Percentiles rank a stretch among this genome's conserved stretches.
phyloP scores from a whole-genome alignment of 2,329 filamentous ascomycete genomes.

The Trematosphaeria pertusa region DNA sequence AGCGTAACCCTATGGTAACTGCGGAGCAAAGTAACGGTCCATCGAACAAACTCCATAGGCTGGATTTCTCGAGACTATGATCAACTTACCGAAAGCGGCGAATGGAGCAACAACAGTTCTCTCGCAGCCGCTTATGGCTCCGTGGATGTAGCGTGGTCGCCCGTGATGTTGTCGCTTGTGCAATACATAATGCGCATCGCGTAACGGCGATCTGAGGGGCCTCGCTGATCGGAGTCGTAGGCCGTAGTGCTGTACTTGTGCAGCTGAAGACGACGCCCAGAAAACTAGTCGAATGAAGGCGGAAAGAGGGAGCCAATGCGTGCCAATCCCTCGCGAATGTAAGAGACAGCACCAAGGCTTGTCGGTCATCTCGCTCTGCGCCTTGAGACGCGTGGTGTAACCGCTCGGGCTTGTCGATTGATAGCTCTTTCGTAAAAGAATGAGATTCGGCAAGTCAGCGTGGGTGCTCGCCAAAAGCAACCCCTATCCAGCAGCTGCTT shows the following conservation, averaged over 20 bases:
- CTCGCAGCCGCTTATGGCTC: too few species aligned
- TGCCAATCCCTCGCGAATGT: neutral
- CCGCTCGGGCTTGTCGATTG: constrained; percentile 9
- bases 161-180: too few species aligned
- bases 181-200: neutral
- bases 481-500: neutral
- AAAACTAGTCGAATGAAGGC: neutral
- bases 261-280: neutral
- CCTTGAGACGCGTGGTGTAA: constrained; percentile 16
- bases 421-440: neutral
- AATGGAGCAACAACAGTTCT: too few species aligned
- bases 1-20: too few species aligned
- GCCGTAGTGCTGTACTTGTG: neutral
- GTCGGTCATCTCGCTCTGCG: constrained; percentile 9
- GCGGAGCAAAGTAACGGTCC: too few species aligned
- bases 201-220: neutral
- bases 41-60: too few species aligned
- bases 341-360: constrained; percentile 13
- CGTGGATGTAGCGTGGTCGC: too few species aligned
- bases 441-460: neutral
- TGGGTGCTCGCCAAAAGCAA: neutral
- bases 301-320: neutral
- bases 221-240: neutral
- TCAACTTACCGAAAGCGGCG: too few species aligned
- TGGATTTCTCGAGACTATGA: too few species aligned